Base-by-base conservation (phyloP, 495 filamentous ascomycete genomes). In the Trichocladium uniseriatum region DNA sequence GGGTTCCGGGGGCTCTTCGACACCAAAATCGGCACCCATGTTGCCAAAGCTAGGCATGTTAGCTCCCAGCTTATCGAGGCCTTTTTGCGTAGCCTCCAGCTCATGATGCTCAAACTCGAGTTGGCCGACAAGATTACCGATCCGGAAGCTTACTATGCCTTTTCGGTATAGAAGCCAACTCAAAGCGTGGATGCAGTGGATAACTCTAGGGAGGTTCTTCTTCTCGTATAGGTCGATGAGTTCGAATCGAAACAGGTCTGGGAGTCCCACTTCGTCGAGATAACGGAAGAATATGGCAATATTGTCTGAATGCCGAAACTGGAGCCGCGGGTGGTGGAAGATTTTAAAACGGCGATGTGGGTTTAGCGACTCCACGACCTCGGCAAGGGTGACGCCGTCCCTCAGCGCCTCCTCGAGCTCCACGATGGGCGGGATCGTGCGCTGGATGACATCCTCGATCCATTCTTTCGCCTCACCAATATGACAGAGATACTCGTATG, bases 381-480 rank as follows among this genome's bases (percentile, higher is more conserved):
- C 94, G 37, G 94, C 94, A 22, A 99, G 76, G 0, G 91, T 96
- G 14, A 97, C 88, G 24, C 94, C 94, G 61, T 99, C 83, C 59
- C 94, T 77, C 41, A 99, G 67, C 14, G 86, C 89, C 69, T 99
- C 90, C 61, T 99, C 94, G 2, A 99, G 66, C 59, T 95, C 82
- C n/a, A 99, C 86, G 63, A 97, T 95, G 13, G 92, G 85, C 15
- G 94, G 92, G 35, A 97, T 89, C 21, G 83, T 77, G 52, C 87
- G 79, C 47, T 94, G 79, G 39, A 96, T 91, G 22, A 96, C 79
- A 57, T 90, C 89, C 65, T 97, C 92, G 38, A 99, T 94, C 94
- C 94, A 99, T 65, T 97, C 89, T 63, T 97, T 97, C 39, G 94
- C 94, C 74, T 99, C 94, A 56, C 94, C 94, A 59, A 99, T 97